Evolutionary conservation across 2,329 filamentous ascomycete genomes (phyloP).

Genomic region (Diaporthe capsici): DNA sequence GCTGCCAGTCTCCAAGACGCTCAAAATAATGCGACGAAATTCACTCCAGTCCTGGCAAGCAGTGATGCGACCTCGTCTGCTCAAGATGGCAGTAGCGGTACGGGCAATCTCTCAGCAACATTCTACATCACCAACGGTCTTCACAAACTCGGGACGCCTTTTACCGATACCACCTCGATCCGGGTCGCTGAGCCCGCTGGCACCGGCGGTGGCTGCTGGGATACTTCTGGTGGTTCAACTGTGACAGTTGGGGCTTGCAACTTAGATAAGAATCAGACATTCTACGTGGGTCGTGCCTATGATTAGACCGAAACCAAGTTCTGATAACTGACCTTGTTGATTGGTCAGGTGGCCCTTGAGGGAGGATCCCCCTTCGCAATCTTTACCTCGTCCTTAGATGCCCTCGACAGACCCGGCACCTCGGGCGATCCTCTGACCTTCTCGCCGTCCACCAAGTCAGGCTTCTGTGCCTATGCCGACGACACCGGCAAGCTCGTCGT

Average conservation of each 20-base stretch:
- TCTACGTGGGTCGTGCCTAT: not conserved
- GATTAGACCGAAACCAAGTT: too few relatives aligned
- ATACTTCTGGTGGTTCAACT: not conserved
- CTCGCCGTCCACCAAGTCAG: not conserved
- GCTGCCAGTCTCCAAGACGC: slow-evolving; percentile 1
- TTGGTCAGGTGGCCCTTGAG: not conserved
- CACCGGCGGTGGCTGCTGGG: slow-evolving; percentile 11
- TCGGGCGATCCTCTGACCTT: not conserved
- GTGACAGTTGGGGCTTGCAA: not conserved
- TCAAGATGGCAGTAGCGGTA: not conserved
- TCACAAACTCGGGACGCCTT: not conserved
- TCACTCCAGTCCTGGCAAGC: slow-evolving; percentile 6
- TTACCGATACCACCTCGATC: not conserved
- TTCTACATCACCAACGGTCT: slow-evolving; percentile 2
- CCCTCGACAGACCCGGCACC: slow-evolving; percentile 6
- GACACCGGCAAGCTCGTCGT: slow-evolving; percentile 8
- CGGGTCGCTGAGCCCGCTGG: not conserved
- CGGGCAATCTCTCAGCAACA: not conserved
- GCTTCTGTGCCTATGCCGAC: slow-evolving; percentile 12
- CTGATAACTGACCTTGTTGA: not conserved
- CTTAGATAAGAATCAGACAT: not conserved
- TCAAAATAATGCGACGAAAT: not conserved
- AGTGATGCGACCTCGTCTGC: not conserved
- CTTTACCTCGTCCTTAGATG: slow-evolving; percentile 3
- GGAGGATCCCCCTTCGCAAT: not conserved